A percentile compares a stretch with the other conserved stretches of the same genome.
Evolutionary conservation across 441 rosid species (phyloP).

Genomic region (Jatropha multifida): DNA sequence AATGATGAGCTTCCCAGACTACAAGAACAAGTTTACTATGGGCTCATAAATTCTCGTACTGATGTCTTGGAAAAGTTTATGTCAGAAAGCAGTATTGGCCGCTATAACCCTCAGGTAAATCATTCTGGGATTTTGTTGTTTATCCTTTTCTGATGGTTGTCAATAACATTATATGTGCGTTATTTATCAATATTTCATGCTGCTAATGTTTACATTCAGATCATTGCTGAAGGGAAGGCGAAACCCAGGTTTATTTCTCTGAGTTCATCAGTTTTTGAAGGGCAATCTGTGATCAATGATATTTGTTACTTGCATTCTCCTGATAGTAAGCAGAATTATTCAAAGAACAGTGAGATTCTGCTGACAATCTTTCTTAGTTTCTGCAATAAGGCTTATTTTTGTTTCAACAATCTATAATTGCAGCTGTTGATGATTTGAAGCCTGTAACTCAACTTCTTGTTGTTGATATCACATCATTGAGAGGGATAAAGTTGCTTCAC

Average conservation of each 20-base stretch:
- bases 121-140: conserved; percentile 1
- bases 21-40: conserved; percentile 96
- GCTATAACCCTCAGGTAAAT: conserved; percentile 89
- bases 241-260: conserved; percentile 74
- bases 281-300: conserved; percentile 62
- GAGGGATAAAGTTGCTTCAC: conserved; percentile 78
- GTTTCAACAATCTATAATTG: conserved; percentile 28
- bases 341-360: conserved; percentile 6
- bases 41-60: conserved; percentile 81
- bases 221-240: conserved; percentile 60
- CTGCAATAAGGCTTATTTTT: conserved; percentile 22
- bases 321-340: conserved; percentile 57
- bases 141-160: neutral
- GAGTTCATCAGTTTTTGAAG: conserved; percentile 56
- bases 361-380: conserved; percentile 24
- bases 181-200: conserved; percentile 18
- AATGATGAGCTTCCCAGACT: conserved; percentile 95
- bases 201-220: conserved; percentile 46
- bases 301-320: conserved; percentile 89
- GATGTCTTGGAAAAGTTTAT: conserved; percentile 88
- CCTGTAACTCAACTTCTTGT: conserved; percentile 94
- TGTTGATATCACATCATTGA: conserved; percentile 70
- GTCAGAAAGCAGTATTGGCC: conserved; percentile 82
- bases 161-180: neutral
- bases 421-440: conserved; percentile 86